Base-by-base conservation (phyloP, 2,329 filamentous ascomycete genomes). In the Xylariaceae sp. region DNA sequence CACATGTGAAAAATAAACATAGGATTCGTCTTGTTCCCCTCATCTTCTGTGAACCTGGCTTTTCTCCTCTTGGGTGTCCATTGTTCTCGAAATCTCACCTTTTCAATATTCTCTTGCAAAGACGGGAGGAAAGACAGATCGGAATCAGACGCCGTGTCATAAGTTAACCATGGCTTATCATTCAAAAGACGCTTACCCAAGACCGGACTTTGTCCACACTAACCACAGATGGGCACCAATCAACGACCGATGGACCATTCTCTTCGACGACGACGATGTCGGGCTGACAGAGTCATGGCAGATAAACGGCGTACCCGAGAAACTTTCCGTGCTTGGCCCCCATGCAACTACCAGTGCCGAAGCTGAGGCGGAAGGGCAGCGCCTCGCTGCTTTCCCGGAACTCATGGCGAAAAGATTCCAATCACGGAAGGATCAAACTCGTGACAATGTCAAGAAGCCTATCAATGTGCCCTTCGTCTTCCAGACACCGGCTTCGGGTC, bases 381-480 rank as follows among this genome's bases (percentile, higher is more conserved):
- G 64, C 50, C 71, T 75, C 33, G 67, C 69, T 3, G 65, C 68
- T 8, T 69, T 69, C 35, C 70, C 70, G 2, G 63, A 71, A 42
- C 60, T 74, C 18, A 61, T 71, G 31, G 61, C 69, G 37, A 65
- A 68, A 40, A 73, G 73, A 21, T 54, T 66, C 37, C 60, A 68
- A 12, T 29, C 53, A 1, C 53, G 51, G 9, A 50, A 49, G 1
- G 49, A 46, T 2, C 45, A 55, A 9, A 46, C 50, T 0, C 61
- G 60, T 9, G 55, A 59, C 35, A 59, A 72, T 41, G 50, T 57
- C 9, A 76, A 73, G 53, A 65, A 67, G 17, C 64, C 67, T 8
- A 83, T 84, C 45, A 64, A 70, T 24, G 78, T 84, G 0, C 80
- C 80, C 0, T 85, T 74, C 47, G 78, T 76, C 2, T 84, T 82